These are phyloP conservation scores for Pythium dissimile DNA, from an alignment of 352 stramenopile species.

Conservation along the genomic window DNA sequence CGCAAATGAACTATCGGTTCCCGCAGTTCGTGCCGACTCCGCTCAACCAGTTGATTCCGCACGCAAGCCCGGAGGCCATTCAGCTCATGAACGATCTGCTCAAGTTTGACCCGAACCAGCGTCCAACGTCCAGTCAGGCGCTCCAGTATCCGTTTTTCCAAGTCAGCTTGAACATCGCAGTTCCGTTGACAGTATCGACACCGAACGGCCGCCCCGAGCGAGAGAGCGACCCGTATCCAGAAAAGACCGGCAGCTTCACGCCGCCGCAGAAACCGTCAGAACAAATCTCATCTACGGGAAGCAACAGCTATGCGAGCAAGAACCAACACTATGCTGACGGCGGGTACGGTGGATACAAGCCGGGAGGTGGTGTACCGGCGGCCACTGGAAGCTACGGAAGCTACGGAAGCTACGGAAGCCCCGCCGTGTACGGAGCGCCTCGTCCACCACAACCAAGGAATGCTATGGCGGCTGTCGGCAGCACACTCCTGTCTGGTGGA, in stretches of 20 bases:
- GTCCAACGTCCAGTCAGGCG: constrained; percentile 91
- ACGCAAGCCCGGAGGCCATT: constrained; percentile 88
- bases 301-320: constrained; percentile 38
- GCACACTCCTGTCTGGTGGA: constrained; percentile 53
- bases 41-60: constrained; percentile 87
- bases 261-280: constrained; percentile 54
- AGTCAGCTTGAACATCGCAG: constrained; percentile 73
- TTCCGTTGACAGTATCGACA: constrained; percentile 69
- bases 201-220: constrained; percentile 46
- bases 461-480: constrained; percentile 63
- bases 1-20: constrained; percentile 96
- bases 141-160: constrained; percentile 96
- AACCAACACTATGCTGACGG: constrained; percentile 52
- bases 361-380: constrained; percentile 1
- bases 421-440: constrained; percentile 33
- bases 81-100: constrained; percentile 92
- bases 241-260: constrained; percentile 49
- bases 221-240: constrained; percentile 25
- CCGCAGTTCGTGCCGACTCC: constrained; percentile 92
- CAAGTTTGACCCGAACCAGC: constrained; percentile 91
- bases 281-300: constrained; percentile 38
- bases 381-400: constrained; percentile 12
- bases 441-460: constrained; percentile 52
- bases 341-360: constrained; percentile 23
- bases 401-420: constrained; percentile 11